Conservation (phyloP, 75 land plant genomes). For the Adiantum capillusveneris region DNA sequence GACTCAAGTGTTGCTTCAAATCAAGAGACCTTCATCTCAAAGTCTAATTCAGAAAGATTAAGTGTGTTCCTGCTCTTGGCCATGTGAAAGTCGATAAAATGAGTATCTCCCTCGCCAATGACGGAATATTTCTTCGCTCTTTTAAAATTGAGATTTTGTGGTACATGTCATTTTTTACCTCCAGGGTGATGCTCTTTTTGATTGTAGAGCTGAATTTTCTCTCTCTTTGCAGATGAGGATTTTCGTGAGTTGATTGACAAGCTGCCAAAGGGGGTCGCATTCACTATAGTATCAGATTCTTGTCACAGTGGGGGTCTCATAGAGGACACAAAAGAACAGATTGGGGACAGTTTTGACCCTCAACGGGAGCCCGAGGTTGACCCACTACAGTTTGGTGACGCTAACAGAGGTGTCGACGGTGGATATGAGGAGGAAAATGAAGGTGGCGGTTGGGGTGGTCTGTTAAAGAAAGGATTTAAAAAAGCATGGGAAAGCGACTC, state of each 20-base stretch:
- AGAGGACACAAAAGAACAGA: slow-evolving; percentile 69
- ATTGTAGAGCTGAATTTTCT: neutral
- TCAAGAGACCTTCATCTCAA: too few species aligned
- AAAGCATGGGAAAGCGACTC: neutral
- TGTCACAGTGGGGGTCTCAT: slow-evolving; percentile 78
- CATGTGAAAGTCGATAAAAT: too few species aligned
- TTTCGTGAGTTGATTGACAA: slow-evolving; percentile 51
- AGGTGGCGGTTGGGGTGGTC: neutral
- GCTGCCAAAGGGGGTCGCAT: slow-evolving; percentile 43
- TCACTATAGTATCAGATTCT: slow-evolving; percentile 85
- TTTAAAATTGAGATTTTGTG: too few species aligned
- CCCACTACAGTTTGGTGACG: neutral
- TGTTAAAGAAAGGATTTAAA: neutral
- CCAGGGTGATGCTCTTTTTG: neutral
- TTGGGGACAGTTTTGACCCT: slow-evolving; percentile 32
- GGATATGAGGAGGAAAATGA: neutral
- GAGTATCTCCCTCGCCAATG: too few species aligned
- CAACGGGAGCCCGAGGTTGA: slow-evolving; percentile 10
- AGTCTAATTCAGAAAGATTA: too few species aligned
- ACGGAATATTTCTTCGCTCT: too few species aligned
- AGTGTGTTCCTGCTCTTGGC: too few species aligned
- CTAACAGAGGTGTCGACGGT: neutral
- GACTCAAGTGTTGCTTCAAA: too few species aligned
- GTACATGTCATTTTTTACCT: neutral
- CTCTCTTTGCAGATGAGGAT: slow-evolving; percentile 56